These are phyloP conservation scores for Trametes coccinea DNA, from an alignment of 768 basidiomycete species.

Conservation along the genomic window DNA sequence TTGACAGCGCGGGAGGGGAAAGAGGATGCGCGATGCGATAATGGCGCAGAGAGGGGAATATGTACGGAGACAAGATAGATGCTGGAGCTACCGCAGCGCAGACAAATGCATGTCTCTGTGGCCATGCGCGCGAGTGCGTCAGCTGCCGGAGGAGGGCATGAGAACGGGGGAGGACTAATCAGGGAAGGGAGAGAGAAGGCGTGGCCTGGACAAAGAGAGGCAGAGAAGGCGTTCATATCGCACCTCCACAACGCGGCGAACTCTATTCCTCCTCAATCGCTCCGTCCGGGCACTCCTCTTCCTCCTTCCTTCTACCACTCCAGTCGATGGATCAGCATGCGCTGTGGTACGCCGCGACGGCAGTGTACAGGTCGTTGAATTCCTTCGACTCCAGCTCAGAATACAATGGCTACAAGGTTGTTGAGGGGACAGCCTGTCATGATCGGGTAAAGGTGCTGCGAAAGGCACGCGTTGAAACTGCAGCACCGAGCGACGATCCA, in stretches of 20 bases:
- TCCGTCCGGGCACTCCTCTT: background rate
- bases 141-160: background rate
- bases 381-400: background rate
- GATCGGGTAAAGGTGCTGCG: background rate
- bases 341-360: background rate
- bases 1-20: background rate
- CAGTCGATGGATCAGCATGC: background rate
- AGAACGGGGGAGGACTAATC: conserved; percentile 1
- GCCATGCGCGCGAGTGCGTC: background rate
- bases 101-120: background rate
- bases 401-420: too few species aligned
- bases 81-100: conserved; percentile 6
- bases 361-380: background rate
- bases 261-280: background rate
- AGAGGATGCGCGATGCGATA: too few species aligned
- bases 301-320: background rate
- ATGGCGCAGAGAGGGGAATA: background rate
- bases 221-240: conserved; percentile 14
- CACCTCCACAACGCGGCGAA: conserved; percentile 1
- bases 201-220: background rate
- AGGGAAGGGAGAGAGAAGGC: background rate
- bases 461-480: background rate
- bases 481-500: background rate
- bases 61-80: background rate
- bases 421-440: too few species aligned